Base-by-base conservation (phyloP, 805 yeast species). In the Lachancea sp. region DNA sequence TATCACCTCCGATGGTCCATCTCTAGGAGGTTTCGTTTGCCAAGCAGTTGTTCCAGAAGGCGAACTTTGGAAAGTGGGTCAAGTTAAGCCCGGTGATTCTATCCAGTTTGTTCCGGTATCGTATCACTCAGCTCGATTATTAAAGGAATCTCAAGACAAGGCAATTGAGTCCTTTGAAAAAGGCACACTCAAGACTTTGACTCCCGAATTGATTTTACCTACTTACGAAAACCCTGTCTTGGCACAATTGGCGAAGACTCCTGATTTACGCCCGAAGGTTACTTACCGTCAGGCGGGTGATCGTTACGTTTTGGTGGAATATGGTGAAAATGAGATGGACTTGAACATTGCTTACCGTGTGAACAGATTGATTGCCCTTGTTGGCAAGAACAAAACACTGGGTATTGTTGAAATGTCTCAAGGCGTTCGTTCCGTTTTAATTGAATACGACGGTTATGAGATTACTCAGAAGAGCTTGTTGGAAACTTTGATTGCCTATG, bases 51-150 rank as follows among this genome's bases (percentile, higher is more conserved):
- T 92, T 49, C 84, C 87, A 11, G 94, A 88, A 56, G 86, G 94
- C 29, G 98, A 92, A 67, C 78, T 92, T 82, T 90, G 97, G 97
- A 92, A 92, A 69, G 84, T 92, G 58, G 98, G 98, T 34, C 97
- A 90, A 68, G 89, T 86, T 31, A 89, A 85, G 63, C 97, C 97
- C 4, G 97, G 97, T 56, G 97, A 92, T 56, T 53, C 63, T 35
- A 78, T 90, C 45, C 75, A 75, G 50, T 90, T 92, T 69, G 77
- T 78, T 42, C 96, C 97, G 26, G 71, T 92, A 32, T 54, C 77
- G 12, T 82, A 75, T 51, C 78, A 75, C 22, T 65, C 72, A 43
- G 96, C 97, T 5, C 68, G 83, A 49, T 60, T 60, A 13, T 68
- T 89, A 61, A 83, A 78, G 62, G 54, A 54, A 20, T 60, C 67